phyloP scores from a whole-genome alignment of 2,329 filamentous ascomycete species.

The Aspergillus novofumigatus region DNA sequence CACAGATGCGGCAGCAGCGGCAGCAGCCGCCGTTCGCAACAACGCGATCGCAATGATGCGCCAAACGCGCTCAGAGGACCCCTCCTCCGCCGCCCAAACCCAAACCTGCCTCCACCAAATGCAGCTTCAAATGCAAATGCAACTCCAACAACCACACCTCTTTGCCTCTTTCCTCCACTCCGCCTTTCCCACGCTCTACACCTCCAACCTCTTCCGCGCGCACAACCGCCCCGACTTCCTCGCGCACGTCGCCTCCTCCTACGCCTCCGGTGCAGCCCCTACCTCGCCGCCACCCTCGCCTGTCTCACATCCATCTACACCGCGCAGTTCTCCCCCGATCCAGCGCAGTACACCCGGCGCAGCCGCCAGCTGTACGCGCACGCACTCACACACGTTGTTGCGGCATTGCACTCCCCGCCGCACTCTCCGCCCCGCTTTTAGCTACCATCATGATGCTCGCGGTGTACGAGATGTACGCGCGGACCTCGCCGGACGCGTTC shows the following conservation, averaged over 20 bases:
- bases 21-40: slow-evolving; percentile 16
- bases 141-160: slow-evolving; percentile 17
- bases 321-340: slow-evolving; percentile 22
- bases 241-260: slow-evolving; percentile 20
- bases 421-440: slow-evolving; percentile 30
- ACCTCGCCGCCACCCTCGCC: slow-evolving; percentile 23
- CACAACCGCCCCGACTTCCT: slow-evolving; percentile 19
- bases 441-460: slow-evolving; percentile 36
- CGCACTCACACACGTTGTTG: slow-evolving; percentile 28
- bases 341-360: slow-evolving; percentile 12
- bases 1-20: not conserved
- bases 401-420: slow-evolving; percentile 24
- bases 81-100: too few relatives aligned
- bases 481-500: slow-evolving; percentile 34
- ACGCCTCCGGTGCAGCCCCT: slow-evolving; percentile 16
- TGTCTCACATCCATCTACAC: slow-evolving; percentile 25
- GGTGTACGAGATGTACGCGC: slow-evolving; percentile 39
- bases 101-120: too few relatives aligned
- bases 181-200: slow-evolving; percentile 26
- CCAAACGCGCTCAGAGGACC: not conserved
- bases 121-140: too few relatives aligned
- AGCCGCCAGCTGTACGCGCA: slow-evolving; percentile 30
- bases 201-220: slow-evolving; percentile 24
- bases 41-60: slow-evolving; percentile 25
- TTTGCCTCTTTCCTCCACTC: slow-evolving; percentile 25